These are phyloP conservation scores for Plasmodium vivax DNA, from an alignment of 169 alveolate species.

Conservation along the genomic window DNA sequence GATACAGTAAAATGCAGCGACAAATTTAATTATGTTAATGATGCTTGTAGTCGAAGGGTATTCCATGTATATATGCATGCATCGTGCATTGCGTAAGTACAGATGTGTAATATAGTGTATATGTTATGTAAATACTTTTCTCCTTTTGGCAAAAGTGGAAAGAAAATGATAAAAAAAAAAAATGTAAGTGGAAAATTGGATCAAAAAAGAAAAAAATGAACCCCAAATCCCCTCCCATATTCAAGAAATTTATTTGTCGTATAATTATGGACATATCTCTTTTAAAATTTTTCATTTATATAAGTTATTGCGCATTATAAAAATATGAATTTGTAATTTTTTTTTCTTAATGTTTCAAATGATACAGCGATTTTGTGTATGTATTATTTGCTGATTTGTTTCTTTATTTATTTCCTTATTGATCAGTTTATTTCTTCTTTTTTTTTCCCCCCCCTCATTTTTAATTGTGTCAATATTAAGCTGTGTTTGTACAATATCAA, in stretches of 20 bases:
- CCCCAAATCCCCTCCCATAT: background rate
- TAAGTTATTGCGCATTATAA: background rate
- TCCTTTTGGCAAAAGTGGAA: too few species aligned
- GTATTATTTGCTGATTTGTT: background rate
- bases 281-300: background rate
- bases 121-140: too few species aligned
- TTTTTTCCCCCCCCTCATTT: background rate
- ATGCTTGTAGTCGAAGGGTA: too few species aligned
- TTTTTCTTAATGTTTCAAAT: background rate
- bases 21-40: too few species aligned
- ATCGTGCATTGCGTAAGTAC: too few species aligned
- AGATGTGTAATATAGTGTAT: too few species aligned
- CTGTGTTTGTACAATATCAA: background rate
- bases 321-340: background rate
- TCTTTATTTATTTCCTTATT: background rate
- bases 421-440: background rate
- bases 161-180: too few species aligned
- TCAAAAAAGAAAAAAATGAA: background rate
- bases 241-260: background rate
- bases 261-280: background rate
- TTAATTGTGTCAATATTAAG: background rate
- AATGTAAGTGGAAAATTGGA: too few species aligned
- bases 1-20: background rate
- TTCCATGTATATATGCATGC: too few species aligned
- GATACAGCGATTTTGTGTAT: background rate